phyloP scores from a whole-genome alignment of 257 asterid species.

The Coffea canephora region DNA sequence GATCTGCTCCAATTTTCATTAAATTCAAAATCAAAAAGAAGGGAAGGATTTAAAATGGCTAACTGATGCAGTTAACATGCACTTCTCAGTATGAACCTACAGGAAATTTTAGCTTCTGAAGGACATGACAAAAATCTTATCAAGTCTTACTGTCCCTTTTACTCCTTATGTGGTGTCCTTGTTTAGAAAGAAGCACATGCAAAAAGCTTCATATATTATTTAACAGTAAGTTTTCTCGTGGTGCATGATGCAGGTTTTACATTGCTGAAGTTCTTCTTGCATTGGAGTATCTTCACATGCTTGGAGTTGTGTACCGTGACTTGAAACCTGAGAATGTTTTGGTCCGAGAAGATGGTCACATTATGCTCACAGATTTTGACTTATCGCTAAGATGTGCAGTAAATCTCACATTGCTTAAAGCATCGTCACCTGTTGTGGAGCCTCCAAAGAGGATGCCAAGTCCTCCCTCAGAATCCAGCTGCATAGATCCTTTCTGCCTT shows the following conservation, averaged over 20 bases:
- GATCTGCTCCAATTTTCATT: background rate
- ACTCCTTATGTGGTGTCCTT: background rate
- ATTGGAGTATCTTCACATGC: constrained; percentile 92
- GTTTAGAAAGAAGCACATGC: background rate
- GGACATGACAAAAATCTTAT: background rate
- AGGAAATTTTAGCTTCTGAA: background rate
- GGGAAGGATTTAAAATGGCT: background rate
- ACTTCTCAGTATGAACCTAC: background rate
- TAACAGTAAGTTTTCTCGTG: background rate
- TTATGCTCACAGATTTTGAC: constrained; percentile 86
- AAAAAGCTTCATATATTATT: background rate
- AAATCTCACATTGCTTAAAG: constrained; percentile 45
- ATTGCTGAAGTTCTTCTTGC: constrained; percentile 86
- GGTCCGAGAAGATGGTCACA: constrained; percentile 87
- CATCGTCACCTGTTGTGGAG: constrained; percentile 42
- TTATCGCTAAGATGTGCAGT: constrained; percentile 64
- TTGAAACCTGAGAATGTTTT: constrained; percentile 80
- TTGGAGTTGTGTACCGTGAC: constrained; percentile 89
- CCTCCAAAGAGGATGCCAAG: constrained; percentile 50
- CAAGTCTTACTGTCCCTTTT: background rate
- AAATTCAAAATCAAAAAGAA: too few relatives aligned
- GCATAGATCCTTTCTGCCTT: constrained; percentile 84
- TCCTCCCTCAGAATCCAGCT: constrained; percentile 54
- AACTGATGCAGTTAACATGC: background rate
- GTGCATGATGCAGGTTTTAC: constrained; percentile 57